Conservation (phyloP, 352 stramenopile species). For the Globisporangium alternatum region DNA sequence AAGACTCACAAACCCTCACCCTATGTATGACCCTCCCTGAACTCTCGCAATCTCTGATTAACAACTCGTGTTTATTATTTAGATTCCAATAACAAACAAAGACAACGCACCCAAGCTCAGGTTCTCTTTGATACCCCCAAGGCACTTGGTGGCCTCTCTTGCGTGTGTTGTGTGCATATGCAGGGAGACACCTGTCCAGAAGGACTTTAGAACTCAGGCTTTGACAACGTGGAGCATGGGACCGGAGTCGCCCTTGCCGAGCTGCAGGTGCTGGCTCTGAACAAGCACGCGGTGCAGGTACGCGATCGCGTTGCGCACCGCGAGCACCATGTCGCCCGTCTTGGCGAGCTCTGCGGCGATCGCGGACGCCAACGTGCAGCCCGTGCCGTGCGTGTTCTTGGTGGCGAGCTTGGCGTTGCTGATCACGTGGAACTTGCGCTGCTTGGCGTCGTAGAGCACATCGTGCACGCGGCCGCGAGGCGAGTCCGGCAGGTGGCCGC, state of each 20-base stretch:
- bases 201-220: not conserved
- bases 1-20: not conserved
- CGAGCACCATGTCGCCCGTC: slow-evolving; percentile 30
- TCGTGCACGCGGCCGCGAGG: slow-evolving; percentile 24
- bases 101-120: not conserved
- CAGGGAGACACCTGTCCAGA: not conserved
- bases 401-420: slow-evolving; percentile 34
- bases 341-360: slow-evolving; percentile 88
- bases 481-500: slow-evolving; percentile 67
- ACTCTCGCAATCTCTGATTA: not conserved
- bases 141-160: not conserved
- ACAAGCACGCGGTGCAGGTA: slow-evolving; percentile 44
- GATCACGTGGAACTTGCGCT: slow-evolving; percentile 29
- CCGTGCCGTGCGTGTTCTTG: slow-evolving; percentile 79
- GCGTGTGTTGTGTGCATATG: not conserved
- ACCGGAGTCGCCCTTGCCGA: slow-evolving; percentile 34
- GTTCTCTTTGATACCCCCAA: not conserved
- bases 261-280: slow-evolving; percentile 28
- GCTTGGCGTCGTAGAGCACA: slow-evolving; percentile 31
- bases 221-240: slow-evolving; percentile 48
- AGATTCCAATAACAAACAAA: slow-evolving; percentile 7
- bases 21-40: not conserved
- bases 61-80: slow-evolving; percentile 11
- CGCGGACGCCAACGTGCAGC: slow-evolving; percentile 91
- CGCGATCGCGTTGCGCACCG: slow-evolving; percentile 31